Evolutionary conservation across 495 filamentous ascomycete species (phyloP), one percentile per base, ranked within the genome.

Genomic region (Podospora comata): DNA sequence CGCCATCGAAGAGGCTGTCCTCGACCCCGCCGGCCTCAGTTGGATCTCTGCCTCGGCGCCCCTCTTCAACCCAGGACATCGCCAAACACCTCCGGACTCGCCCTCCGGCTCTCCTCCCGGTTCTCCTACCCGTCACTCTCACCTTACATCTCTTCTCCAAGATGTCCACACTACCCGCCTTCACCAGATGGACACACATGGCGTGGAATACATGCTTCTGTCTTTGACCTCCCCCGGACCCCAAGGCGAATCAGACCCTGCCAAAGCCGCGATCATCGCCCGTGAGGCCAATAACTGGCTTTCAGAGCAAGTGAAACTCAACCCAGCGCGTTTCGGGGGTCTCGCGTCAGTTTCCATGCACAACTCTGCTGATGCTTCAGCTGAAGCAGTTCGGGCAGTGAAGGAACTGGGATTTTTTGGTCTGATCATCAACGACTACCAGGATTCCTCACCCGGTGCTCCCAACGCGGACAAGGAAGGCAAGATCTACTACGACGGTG

Each of bases 141-240:
- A 70, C 5, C 60, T 71, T 16, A 76, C 73, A 18, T 26, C 64
- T 15, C 26, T 20, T 2, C 71, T 79, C 2, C 67, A 72, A 19
- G 78, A 79, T 72, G 85, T 89, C 68, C 82, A 82, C 68, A 71
- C 76, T 16, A 74, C 81, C 28, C 85, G 86, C 4, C 75, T 88
- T 5, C 73, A 83, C 23, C 75, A 83, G 48, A 85, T 84, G 76
- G 84, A 87, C 71, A 83, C 81, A 67, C 76, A 88, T 70, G 87
- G 86, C 39, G 84, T 90, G 23, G 87, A 85, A 62, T 85, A 86
- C 73, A 87, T 84, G 70, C 84, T 89, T 34, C 79, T 88, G 5
- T 86, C 83, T 0, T 81, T 87, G 32, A 80, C 79, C 5, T 84
- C 84, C 0, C 85, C 87, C 0, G 87, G 88, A 26, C 78, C 84